A percentile compares a stretch with the other conserved stretches of the same genome.
These are phyloP conservation scores for Lenzites betulinus DNA, from an alignment of 768 basidiomycete genomes.

Conservation along the genomic window DNA sequence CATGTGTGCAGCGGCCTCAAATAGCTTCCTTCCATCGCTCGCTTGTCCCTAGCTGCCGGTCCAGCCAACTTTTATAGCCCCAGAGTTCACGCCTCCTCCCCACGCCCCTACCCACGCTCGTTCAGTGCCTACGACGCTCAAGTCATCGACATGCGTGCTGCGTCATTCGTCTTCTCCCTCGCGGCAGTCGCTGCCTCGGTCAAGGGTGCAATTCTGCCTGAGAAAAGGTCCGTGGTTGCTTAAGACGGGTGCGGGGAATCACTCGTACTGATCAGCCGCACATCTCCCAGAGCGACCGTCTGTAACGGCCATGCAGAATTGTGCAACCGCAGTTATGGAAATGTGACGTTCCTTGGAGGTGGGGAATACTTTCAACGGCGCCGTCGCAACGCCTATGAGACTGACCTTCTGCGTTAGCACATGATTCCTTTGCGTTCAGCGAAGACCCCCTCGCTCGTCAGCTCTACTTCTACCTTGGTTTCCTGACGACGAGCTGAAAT, in stretches of 20 bases:
- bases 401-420: conserved; percentile 34
- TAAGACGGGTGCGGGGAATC: not conserved
- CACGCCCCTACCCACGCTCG: conserved; percentile 7
- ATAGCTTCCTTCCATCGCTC: conserved; percentile 15
- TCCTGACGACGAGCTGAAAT: no score
- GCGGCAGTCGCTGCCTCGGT: conserved; percentile 16
- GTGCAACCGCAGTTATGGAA: conserved; percentile 56
- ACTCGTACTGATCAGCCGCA: not conserved
- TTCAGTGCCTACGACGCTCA: conserved; percentile 2
- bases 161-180: conserved; percentile 8
- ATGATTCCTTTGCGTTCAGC: conserved; percentile 59
- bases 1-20: conserved; percentile 17
- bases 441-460: conserved; percentile 46
- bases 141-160: conserved; percentile 11
- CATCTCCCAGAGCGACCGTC: conserved; percentile 30
- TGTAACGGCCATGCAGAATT: conserved; percentile 71
- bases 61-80: conserved; percentile 18
- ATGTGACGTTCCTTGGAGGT: conserved; percentile 40
- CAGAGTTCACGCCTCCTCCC: not conserved
- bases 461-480: conserved; percentile 13
- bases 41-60: conserved; percentile 20
- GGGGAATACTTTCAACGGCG: conserved; percentile 12
- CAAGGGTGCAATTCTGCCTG: conserved; percentile 3
- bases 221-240: conserved; percentile 4
- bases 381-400: not conserved